These are phyloP conservation scores for Pseudocercospora crystallina DNA, from an alignment of 2,329 filamentous ascomycete genomes.

Conservation along the genomic window DNA sequence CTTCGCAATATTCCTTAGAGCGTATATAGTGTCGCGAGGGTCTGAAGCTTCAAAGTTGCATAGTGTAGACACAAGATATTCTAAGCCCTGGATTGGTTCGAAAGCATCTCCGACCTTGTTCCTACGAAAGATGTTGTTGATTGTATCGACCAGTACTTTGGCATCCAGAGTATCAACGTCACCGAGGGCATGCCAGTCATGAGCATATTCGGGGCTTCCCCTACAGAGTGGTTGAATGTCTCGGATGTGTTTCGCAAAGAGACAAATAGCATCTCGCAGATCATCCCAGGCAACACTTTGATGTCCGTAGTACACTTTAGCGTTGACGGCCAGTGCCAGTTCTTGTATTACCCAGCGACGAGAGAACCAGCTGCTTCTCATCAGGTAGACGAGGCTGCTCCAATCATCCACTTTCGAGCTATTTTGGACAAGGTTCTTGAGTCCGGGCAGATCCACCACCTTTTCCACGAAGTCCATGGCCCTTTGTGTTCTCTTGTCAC, in stretches of 20 bases:
- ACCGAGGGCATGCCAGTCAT: not conserved
- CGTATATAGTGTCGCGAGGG: slow-evolving; percentile 3
- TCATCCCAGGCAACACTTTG: slow-evolving; percentile 9
- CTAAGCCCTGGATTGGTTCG: slow-evolving; percentile 5
- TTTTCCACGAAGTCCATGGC: slow-evolving; percentile 9
- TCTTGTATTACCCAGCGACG: slow-evolving; percentile 22
- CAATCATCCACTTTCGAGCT: slow-evolving; percentile 1
- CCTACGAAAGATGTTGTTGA: slow-evolving; percentile 8
- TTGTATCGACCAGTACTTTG: slow-evolving; percentile 10
- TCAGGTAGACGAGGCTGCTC: slow-evolving; percentile 9
- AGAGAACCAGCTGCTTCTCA: slow-evolving; percentile 14
- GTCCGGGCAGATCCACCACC: not conserved
- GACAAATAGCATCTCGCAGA: slow-evolving; percentile 11
- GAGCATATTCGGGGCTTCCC: not conserved
- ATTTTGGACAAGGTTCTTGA: not conserved
- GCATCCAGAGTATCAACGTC: slow-evolving; percentile 5
- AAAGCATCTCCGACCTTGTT: not conserved
- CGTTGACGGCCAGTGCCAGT: slow-evolving; percentile 9
- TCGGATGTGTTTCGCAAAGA: slow-evolving; percentile 7
- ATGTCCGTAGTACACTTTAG: slow-evolving; percentile 8
- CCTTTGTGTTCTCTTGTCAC: not conserved
- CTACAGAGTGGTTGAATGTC: slow-evolving; percentile 4
- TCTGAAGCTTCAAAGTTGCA: slow-evolving; percentile 1
- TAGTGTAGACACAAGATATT: slow-evolving; percentile 12
- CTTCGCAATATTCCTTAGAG: too few relatives aligned